phyloP scores from a whole-genome alignment of 2,329 filamentous ascomycete species.

The Cladorrhinum sp. region DNA sequence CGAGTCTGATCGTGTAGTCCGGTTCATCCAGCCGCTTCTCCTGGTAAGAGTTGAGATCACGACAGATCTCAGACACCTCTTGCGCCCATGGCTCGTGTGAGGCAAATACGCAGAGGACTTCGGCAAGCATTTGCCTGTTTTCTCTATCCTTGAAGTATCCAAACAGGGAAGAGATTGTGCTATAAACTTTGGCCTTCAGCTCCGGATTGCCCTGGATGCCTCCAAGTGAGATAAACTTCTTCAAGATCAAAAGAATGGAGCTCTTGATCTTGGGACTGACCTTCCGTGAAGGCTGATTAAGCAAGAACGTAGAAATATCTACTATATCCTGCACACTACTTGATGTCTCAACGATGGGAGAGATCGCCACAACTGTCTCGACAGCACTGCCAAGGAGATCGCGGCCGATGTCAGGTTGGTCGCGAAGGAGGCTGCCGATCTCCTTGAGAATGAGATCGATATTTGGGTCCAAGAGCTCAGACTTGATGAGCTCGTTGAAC shows the following conservation, averaged over 20 bases:
- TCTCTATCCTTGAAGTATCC: slow-evolving; percentile 82
- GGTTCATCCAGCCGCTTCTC: slow-evolving; percentile 73
- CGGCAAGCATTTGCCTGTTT: slow-evolving; percentile 71
- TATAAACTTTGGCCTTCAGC: slow-evolving; percentile 64
- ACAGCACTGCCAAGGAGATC: slow-evolving; percentile 77
- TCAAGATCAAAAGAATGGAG: slow-evolving; percentile 72
- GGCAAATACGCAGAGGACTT: slow-evolving; percentile 70
- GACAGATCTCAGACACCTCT: slow-evolving; percentile 67
- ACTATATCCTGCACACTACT: slow-evolving; percentile 74
- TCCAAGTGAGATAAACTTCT: slow-evolving; percentile 72
- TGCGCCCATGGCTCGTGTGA: slow-evolving; percentile 57
- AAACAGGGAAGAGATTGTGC: slow-evolving; percentile 76
- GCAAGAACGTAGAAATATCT: slow-evolving; percentile 73
- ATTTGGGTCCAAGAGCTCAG: slow-evolving; percentile 55
- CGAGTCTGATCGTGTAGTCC: slow-evolving; percentile 78
- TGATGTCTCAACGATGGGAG: slow-evolving; percentile 64
- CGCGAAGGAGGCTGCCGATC: slow-evolving; percentile 62
- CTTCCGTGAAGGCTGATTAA: slow-evolving; percentile 78
- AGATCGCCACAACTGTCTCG: slow-evolving; percentile 71
- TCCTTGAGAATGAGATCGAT: slow-evolving; percentile 61
- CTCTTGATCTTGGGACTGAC: slow-evolving; percentile 83
- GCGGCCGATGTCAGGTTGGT: slow-evolving; percentile 59
- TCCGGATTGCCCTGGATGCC: slow-evolving; percentile 53
- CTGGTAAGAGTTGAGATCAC: slow-evolving; percentile 77
- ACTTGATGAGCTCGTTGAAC: slow-evolving; percentile 54